Evolutionary conservation across 495 filamentous ascomycete species (phyloP).

Genomic region (Penicillium roqueforti): DNA sequence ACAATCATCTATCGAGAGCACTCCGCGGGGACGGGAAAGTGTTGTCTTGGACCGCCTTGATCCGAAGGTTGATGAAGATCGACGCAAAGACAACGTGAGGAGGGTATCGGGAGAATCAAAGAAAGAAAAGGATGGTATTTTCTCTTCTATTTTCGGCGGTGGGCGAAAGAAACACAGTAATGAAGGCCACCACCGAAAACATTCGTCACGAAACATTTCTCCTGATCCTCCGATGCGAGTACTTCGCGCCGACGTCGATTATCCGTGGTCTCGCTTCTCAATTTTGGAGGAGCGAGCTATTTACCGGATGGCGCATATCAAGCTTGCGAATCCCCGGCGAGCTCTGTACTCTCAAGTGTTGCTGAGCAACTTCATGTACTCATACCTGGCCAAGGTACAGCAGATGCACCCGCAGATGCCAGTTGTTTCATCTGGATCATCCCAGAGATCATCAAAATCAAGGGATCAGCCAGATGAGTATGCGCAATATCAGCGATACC

Average conservation of each 20-base stretch:
- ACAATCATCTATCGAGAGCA: conserved; percentile 71
- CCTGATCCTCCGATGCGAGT: conserved; percentile 71
- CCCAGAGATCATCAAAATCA: conserved; percentile 58
- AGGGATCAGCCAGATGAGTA: conserved; percentile 65
- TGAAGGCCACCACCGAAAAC: conserved; percentile 66
- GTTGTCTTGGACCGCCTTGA: conserved; percentile 76
- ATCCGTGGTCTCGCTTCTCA: conserved; percentile 91
- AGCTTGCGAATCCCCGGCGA: conserved; percentile 92
- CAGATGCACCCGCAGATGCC: conserved; percentile 94
- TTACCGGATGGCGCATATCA: conserved; percentile 98
- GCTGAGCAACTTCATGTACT: conserved; percentile 99
- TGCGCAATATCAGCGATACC: conserved; percentile 58
- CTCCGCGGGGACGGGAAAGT: conserved; percentile 71
- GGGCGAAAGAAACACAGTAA: conserved; percentile 68
- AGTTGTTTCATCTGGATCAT: conserved; percentile 54
- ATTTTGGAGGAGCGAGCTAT: conserved; percentile 96
- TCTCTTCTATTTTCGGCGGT: conserved; percentile 87
- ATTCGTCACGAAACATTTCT: conserved; percentile 68
- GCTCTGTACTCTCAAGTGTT: conserved; percentile 93
- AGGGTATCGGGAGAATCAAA: conserved; percentile 71
- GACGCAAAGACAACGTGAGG: conserved; percentile 72
- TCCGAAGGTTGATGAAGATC: conserved; percentile 71
- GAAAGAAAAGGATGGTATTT: conserved; percentile 84
- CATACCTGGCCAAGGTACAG: conserved; percentile 96
- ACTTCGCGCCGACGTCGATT: conserved; percentile 82